A percentile compares a stretch with the other conserved stretches of the same genome.
These are phyloP conservation scores for Dryas drummondii DNA, from an alignment of 306 rosid genomes.

Conservation along the genomic window DNA sequence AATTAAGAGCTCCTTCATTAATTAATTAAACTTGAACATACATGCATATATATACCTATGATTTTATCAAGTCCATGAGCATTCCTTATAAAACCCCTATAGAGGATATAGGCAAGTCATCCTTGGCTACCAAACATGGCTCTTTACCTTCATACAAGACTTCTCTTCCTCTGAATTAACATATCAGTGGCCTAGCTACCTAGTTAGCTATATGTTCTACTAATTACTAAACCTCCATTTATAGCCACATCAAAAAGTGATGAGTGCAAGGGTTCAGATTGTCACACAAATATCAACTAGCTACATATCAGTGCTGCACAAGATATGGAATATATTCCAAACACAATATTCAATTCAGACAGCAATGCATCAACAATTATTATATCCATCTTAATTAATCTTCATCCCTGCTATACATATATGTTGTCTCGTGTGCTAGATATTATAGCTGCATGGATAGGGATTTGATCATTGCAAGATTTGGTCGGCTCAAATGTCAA, in stretches of 20 bases:
- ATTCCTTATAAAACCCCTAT: no score
- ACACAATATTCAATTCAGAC: no score
- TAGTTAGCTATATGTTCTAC: background rate
- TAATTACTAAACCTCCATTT: conserved; percentile 24
- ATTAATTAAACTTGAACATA: background rate
- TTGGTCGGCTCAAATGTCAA: no score
- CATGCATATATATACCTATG: background rate
- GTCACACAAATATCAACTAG: no score
- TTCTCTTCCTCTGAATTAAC: conserved; percentile 35
- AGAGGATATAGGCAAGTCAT: conserved; percentile 62
- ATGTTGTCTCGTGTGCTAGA: no score
- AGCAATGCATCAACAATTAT: no score
- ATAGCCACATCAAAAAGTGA: conserved; percentile 32
- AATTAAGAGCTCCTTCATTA: no score
- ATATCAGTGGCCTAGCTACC: background rate
- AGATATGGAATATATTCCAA: conserved; percentile 4
- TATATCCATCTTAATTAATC: no score
- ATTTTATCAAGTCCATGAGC: background rate
- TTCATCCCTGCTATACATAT: no score
- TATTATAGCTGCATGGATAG: no score
- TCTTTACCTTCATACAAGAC: conserved; percentile 66
- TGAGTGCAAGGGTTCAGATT: no score
- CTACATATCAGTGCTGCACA: background rate
- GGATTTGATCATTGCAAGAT: no score
- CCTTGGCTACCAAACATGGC: conserved; percentile 63